Evolutionary conservation across 108 stramenopile species (phyloP).

Genomic region (Conticribra weissflogii): DNA sequence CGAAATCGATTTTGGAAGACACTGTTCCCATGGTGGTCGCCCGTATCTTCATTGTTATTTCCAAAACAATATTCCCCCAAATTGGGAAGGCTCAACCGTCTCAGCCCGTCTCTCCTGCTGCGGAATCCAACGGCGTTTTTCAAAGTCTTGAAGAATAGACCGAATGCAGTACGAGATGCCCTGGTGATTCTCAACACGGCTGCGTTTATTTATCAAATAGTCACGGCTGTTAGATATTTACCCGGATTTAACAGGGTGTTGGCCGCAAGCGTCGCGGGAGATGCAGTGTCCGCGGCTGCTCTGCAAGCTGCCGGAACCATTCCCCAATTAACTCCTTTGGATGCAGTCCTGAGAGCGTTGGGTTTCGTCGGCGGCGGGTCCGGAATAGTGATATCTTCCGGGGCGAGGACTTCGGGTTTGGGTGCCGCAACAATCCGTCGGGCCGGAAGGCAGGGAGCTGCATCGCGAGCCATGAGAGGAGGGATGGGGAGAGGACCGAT

Average conservation of each 20-base stretch:
- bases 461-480: slow-evolving; percentile 11
- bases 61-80: slow-evolving; percentile 29
- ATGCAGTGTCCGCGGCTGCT: slow-evolving; percentile 30
- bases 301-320: slow-evolving; percentile 30
- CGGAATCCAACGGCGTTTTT: slow-evolving; percentile 1
- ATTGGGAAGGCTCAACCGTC: not conserved
- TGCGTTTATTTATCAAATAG: slow-evolving; percentile 64
- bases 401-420: slow-evolving; percentile 15
- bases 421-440: no score
- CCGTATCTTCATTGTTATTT: slow-evolving; percentile 24
- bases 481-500: slow-evolving; percentile 21
- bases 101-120: not conserved
- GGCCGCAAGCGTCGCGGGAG: slow-evolving; percentile 46
- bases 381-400: slow-evolving; percentile 33
- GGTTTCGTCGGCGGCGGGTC: slow-evolving; percentile 36
- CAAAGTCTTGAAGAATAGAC: slow-evolving; percentile 17
- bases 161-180: slow-evolving; percentile 32
- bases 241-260: slow-evolving; percentile 57
- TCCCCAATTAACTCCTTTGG: slow-evolving; percentile 51
- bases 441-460: slow-evolving; percentile 11
- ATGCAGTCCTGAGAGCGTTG: slow-evolving; percentile 36
- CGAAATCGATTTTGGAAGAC: slow-evolving; percentile 2
- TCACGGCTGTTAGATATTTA: slow-evolving; percentile 55
- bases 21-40: slow-evolving; percentile 41
- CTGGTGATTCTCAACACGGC: slow-evolving; percentile 51